Base-by-base conservation (phyloP, 306 rosid genomes). In the Cicer cuneatum region DNA sequence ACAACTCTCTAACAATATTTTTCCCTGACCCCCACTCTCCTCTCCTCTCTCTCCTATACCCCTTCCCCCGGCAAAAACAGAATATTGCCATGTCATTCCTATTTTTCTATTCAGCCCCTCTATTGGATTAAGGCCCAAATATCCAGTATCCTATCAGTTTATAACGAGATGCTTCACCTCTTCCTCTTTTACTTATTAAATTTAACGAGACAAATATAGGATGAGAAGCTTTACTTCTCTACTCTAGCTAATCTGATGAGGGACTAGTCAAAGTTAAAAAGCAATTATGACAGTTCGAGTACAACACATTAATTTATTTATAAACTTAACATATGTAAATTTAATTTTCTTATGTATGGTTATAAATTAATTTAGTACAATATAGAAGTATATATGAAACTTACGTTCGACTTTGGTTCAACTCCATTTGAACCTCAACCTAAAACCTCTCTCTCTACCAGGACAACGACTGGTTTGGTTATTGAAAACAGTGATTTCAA, bases 301-400 rank as follows among this genome's bases (percentile, higher is more conserved):
- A 16, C 10, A 52, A 52, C 16, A 8, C 21, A 1, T 52, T 18
- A 52, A 52, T 52, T 29, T 12, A 53, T 18, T 53, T 18, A 53
- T 53, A 18, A 53, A 53, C 33, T 21, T 2, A 0, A 8, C 6
- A 5, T 18, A 18, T 9, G 60, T 19, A 18, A 3, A 18, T 19
- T 4, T 7, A 52, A 8, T 8, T 51, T 51, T 48, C 8, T 49
- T n/a, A 49, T 11, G 7, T 15, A 15, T 51, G 24, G 10, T 51
- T 51, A 51, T 58, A 58, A 58, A 58, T 58, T 58, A 58, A 29
- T 58, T 29, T 58, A 24, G 33, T 12, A 58, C 41, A 24, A 58
- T 29, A 58, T 58, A 29, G 5, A 29, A 12, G 41, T 29, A 29
- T 58, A 29, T 58, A 1, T 58, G 65, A 33, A 58, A 58, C 40